Evolutionary conservation across 2,329 filamentous ascomycete genomes (phyloP), one percentile per base, ranked within the genome.

Genomic region (Didymella lethalis): DNA sequence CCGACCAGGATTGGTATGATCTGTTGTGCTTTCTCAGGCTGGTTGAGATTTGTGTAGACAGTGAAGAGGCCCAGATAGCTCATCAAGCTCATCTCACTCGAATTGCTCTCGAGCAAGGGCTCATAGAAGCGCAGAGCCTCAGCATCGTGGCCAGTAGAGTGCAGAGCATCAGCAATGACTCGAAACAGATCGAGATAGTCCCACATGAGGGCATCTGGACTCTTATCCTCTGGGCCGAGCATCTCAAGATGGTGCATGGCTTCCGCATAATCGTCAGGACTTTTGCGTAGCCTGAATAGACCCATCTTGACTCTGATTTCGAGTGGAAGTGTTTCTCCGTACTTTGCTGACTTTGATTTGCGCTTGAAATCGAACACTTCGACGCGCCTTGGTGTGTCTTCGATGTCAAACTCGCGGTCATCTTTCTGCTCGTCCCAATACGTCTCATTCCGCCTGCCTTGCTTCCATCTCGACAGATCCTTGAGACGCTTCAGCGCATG

Each of bases 371-470:
- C 84, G 2, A 84, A 76, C 5, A 91, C 83, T 57, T 83, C 77
- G 2, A 81, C 75, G 57, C 93, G 87, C 61, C 95, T 82, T 12
- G 85, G 88, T 20, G 84, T 82, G 70, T 92, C 86, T 44, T 88
- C 84, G 5, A 85, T 78, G 74, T 99, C 95, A 87, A 93, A 99
- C 78, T 99, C 95, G 56, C 93, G 85, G 74, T 97, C 93, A 72
- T 97, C 92, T 5, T 86, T 82, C 29, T 84, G 81, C 64, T 83
- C 74, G 57, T 96, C 90, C 95, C 95, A 99, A 69, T 88, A 92
- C 0, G 71, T 76, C 74, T 99, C 93, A 4, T 85, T 80, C 34
- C 83, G 80, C 48, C 95, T 88, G 8, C 91, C 91, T 38, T 97
- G 82, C 54, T 97, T 82, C 92, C 93, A 97, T 56, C 96, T 84